A percentile compares a stretch with the other conserved stretches of the same genome.
Conservation (phyloP, 2,329 filamentous ascomycete genomes). For the Chaetomiaceae sp. region DNA sequence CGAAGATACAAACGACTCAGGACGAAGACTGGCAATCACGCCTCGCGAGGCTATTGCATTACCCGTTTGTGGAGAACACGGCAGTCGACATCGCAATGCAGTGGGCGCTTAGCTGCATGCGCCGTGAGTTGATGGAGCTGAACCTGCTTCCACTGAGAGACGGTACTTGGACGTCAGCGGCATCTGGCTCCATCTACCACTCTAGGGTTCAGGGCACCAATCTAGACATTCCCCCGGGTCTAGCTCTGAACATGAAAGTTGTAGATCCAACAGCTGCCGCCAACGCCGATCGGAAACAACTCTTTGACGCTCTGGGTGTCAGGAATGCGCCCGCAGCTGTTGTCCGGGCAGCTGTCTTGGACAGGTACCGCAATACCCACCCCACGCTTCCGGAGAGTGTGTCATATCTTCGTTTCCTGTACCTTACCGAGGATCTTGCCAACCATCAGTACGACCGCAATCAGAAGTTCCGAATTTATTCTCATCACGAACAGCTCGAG, state of each 20-base stretch:
- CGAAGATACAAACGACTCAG: constrained; percentile 7
- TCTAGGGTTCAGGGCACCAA: constrained; percentile 4
- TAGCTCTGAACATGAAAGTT: constrained; percentile 1
- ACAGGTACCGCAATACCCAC: constrained; percentile 3
- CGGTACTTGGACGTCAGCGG: constrained; percentile 3
- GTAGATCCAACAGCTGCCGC: constrained; percentile 1
- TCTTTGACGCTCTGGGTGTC: constrained; percentile 9
- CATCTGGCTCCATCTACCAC: not conserved
- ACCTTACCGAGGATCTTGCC: constrained; percentile 1
- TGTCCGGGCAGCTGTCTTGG: constrained; percentile 2
- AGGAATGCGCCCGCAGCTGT: constrained; percentile 1
- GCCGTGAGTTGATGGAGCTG: not conserved
- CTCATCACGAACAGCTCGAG: constrained; percentile 3
- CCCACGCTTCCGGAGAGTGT: constrained; percentile 6
- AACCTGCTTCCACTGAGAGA: constrained; percentile 3
- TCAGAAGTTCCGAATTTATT: constrained; percentile 5
- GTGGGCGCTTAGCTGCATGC: not conserved
- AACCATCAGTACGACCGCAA: not conserved
- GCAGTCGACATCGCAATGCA: not conserved
- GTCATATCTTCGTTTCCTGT: constrained; percentile 8
- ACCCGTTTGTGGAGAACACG: constrained; percentile 1
- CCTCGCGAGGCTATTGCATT: constrained; percentile 2
- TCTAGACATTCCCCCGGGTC: constrained; percentile 5
- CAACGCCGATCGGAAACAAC: constrained; percentile 4
- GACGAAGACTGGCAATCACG: constrained; percentile 10